Percentiles rank a stretch among this genome's conserved stretches.
These are phyloP conservation scores for Ophidiomyces ophidiicola DNA, from an alignment of 2,329 filamentous ascomycete species.

Conservation along the genomic window DNA sequence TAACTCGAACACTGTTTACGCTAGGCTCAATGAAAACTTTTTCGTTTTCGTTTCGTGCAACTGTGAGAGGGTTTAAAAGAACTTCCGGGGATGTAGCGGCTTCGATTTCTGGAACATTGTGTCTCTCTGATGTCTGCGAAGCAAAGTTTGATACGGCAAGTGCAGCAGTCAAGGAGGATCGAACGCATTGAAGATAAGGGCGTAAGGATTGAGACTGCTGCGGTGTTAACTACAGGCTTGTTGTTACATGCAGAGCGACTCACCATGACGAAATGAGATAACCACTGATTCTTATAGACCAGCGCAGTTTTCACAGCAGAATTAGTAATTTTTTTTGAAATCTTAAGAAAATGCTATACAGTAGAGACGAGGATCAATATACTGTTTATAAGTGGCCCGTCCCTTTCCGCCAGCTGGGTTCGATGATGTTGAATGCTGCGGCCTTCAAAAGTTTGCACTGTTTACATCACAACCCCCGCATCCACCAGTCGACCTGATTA, in stretches of 20 bases:
- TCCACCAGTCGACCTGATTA: too few relatives aligned
- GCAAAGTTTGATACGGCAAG: constrained; percentile 94
- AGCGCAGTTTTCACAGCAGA: too few relatives aligned
- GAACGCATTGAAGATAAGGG: constrained; percentile 91
- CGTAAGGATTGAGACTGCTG: constrained; percentile 83
- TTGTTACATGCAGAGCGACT: not conserved
- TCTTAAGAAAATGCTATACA: too few relatives aligned
- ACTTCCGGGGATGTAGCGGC: constrained; percentile 86
- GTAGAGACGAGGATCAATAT: too few relatives aligned
- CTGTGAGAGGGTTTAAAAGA: constrained; percentile 75
- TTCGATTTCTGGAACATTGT: constrained; percentile 97
- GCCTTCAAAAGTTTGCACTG: constrained; percentile 21
- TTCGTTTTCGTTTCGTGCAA: constrained; percentile 95
- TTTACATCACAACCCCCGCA: constrained; percentile 23
- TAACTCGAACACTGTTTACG: constrained; percentile 92
- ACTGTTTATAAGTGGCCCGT: not conserved
- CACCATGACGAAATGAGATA: constrained; percentile 15
- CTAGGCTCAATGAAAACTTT: constrained; percentile 90
- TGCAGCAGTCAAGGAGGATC: constrained; percentile 84
- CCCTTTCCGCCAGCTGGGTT: not conserved
- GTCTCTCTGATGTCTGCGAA: constrained; percentile 87
- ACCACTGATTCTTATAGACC: not conserved
- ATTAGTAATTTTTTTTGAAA: too few relatives aligned
- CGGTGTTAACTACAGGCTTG: constrained; percentile 9
- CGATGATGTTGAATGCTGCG: constrained; percentile 10